Evolutionary conservation across 106 monocot species (phyloP).

Genomic region (Narthecium ossifragum): DNA sequence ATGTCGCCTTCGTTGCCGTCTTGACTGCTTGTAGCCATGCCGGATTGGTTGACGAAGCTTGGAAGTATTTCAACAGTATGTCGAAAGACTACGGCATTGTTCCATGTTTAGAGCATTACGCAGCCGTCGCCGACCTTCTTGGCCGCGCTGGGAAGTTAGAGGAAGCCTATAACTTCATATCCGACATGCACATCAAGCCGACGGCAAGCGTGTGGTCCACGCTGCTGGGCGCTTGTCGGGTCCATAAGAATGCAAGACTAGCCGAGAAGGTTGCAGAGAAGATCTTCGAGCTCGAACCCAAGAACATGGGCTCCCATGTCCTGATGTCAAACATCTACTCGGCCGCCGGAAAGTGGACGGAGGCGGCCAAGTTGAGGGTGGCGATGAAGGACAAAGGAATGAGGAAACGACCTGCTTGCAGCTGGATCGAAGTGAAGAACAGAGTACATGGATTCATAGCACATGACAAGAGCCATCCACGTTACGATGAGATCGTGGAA

Average conservation of each 20-base stretch:
- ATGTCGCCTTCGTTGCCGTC: constrained; percentile 73
- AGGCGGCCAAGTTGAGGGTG: constrained; percentile 43
- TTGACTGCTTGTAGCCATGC: constrained; percentile 93
- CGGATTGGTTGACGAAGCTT: constrained; percentile 65
- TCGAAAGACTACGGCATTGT: constrained; percentile 46
- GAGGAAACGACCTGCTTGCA: constrained; percentile 69
- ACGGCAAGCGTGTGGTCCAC: constrained; percentile 84
- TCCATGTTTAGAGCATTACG: constrained; percentile 83
- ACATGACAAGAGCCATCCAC: constrained; percentile 67
- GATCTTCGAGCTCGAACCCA: constrained; percentile 68
- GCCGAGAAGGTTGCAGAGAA: constrained; percentile 63
- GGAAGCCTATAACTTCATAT: constrained; percentile 72
- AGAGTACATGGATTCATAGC: constrained; percentile 55
- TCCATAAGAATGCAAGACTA: constrained; percentile 50
- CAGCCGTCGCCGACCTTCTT: constrained; percentile 75
- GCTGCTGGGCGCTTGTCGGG: constrained; percentile 66
- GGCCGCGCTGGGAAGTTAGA: constrained; percentile 74
- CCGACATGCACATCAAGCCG: constrained; percentile 66
- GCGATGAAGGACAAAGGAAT: constrained; percentile 52
- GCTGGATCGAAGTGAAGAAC: constrained; percentile 73
- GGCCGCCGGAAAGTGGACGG: constrained; percentile 76
- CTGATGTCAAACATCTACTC: constrained; percentile 87
- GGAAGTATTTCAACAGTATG: constrained; percentile 62
- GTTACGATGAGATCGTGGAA: constrained; percentile 30
- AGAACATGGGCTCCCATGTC: constrained; percentile 43